Conservation (phyloP, 768 basidiomycete species). For the Mycena epipterygia region DNA sequence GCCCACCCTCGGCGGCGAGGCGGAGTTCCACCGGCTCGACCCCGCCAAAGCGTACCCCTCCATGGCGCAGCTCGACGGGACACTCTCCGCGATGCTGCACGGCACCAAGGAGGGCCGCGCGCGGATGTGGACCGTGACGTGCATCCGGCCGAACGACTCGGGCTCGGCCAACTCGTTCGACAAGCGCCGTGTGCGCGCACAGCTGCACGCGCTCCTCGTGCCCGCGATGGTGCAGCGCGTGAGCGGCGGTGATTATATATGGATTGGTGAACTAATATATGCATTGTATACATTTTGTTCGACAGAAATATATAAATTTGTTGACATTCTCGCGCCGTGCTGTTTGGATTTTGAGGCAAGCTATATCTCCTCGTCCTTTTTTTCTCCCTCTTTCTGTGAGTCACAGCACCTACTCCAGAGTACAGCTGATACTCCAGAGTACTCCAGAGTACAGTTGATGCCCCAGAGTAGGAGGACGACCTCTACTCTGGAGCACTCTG, state of each 20-base stretch:
- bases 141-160: conserved; percentile 93
- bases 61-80: conserved; percentile 84
- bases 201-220: conserved; percentile 81
- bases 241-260: conserved; percentile 74
- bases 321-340: too few species aligned
- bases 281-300: too few species aligned
- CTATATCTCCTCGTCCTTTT: too few species aligned
- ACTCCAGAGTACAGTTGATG: too few species aligned
- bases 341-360: too few species aligned
- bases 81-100: conserved; percentile 77
- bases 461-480: too few species aligned
- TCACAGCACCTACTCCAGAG: too few species aligned
- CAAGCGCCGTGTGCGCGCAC: conserved; percentile 87
- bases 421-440: too few species aligned
- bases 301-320: too few species aligned
- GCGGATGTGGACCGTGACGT: conserved; percentile 80
- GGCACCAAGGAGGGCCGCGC: conserved; percentile 66
- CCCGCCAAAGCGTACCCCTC: conserved; percentile 82
- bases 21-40: conserved; percentile 76
- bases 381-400: too few species aligned
- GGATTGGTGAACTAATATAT: too few species aligned
- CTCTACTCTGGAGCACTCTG: too few species aligned
- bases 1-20: conserved; percentile 68
- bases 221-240: conserved; percentile 78
- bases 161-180: conserved; percentile 91